Conservation (phyloP, 2,329 filamentous ascomycete genomes). For the Paraconiothyrium sp. region DNA sequence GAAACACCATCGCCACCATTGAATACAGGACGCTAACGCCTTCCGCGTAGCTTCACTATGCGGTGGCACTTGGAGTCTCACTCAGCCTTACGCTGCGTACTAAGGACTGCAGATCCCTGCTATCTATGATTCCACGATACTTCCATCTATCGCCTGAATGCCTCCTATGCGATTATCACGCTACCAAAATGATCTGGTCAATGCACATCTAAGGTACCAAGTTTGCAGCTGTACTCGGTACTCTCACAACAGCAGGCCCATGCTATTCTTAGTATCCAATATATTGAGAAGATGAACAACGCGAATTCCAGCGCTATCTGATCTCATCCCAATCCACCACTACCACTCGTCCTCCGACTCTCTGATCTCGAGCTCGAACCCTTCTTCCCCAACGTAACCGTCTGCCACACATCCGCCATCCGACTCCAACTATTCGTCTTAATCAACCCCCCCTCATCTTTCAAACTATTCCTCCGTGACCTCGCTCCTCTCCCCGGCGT, state of each 20-base stretch:
- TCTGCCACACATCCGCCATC: slow-evolving; percentile 14
- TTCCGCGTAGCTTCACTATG: slow-evolving; percentile 22
- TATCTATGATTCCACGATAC: slow-evolving; percentile 1
- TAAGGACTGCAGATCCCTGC: slow-evolving; percentile 1
- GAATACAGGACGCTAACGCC: slow-evolving; percentile 30
- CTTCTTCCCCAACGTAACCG: slow-evolving; percentile 11
- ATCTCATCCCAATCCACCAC: background rate
- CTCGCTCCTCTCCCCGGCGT: slow-evolving; percentile 1
- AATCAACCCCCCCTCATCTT: slow-evolving; percentile 11
- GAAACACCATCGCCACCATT: slow-evolving; percentile 22
- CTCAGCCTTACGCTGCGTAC: slow-evolving; percentile 20
- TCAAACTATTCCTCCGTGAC: slow-evolving; percentile 3
- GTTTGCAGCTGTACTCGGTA: background rate
- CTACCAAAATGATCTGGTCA: background rate
- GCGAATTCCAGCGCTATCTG: background rate
- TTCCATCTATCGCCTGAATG: background rate
- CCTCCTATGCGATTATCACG: background rate
- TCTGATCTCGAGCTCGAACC: background rate
- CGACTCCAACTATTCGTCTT: slow-evolving; percentile 8
- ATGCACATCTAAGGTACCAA: background rate
- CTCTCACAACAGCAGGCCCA: background rate
- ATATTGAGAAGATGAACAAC: background rate
- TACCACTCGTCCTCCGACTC: background rate
- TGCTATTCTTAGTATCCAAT: slow-evolving; percentile 10
- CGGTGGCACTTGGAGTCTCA: slow-evolving; percentile 18